Conservation (phyloP, 78 protist species). For the Protostelium mycophagum region DNA sequence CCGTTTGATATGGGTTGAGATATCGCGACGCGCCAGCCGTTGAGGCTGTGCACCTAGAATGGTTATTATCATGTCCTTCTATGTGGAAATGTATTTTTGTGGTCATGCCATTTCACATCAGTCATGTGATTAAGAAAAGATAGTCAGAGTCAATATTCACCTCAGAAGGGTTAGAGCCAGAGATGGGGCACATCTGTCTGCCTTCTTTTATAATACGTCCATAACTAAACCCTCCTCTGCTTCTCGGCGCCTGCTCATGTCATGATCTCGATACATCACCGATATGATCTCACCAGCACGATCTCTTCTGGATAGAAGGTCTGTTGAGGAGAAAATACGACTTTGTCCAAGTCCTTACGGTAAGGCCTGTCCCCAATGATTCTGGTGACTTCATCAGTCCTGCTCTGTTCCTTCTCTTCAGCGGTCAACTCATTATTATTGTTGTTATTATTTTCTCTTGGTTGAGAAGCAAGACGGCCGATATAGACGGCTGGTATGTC, state of each 20-base stretch:
- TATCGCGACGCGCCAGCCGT: not conserved
- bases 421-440: too few relatives aligned
- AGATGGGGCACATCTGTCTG: not conserved
- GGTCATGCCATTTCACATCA: too few relatives aligned
- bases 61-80: not conserved
- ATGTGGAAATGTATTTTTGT: too few relatives aligned
- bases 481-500: not conserved
- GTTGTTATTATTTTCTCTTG: too few relatives aligned
- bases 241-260: too few relatives aligned
- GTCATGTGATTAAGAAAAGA: too few relatives aligned
- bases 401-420: not conserved
- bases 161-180: not conserved
- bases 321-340: not conserved
- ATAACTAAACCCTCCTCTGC: conserved; percentile 24
- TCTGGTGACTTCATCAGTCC: not conserved
- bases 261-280: too few relatives aligned
- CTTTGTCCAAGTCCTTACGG: not conserved
- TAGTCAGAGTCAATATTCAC: too few relatives aligned
- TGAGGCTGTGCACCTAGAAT: not conserved
- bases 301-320: not conserved
- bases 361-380: not conserved
- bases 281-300: too few relatives aligned
- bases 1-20: not conserved
- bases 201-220: conserved; percentile 53
- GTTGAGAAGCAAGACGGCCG: not conserved